Evolutionary conservation across 345 rosid species (phyloP).

Genomic region (Dipteronia dyeriana): DNA sequence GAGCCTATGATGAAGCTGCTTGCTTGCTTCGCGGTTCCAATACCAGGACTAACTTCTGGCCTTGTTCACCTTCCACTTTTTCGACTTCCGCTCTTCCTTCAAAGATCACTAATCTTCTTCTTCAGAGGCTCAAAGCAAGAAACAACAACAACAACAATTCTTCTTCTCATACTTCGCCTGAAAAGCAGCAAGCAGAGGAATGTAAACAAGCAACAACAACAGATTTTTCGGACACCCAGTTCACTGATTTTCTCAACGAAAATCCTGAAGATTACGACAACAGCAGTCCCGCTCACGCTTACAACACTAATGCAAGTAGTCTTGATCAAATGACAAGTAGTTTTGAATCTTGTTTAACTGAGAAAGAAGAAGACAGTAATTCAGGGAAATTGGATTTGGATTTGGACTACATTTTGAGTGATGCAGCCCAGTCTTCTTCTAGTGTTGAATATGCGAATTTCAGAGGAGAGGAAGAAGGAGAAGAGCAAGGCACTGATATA

Average conservation of each 20-base stretch:
- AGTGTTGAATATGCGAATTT: conserved; percentile 20
- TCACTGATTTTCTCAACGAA: conserved; percentile 47
- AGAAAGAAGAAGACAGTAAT: conserved; percentile 27
- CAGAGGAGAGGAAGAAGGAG: conserved; percentile 29
- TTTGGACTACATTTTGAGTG: conserved; percentile 23
- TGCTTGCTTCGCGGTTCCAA: conserved; percentile 55
- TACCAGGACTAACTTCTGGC: conserved; percentile 58
- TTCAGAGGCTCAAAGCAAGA: conserved; percentile 53
- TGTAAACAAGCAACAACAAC: conserved; percentile 15
- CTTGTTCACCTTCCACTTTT: conserved; percentile 42
- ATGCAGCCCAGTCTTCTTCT: conserved; percentile 33
- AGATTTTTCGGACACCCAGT: conserved; percentile 33
- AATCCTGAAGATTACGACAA: conserved; percentile 34
- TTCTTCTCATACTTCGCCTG: conserved; percentile 5
- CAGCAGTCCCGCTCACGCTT: not conserved
- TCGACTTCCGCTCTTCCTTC: conserved; percentile 51
- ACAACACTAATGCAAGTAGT: not conserved
- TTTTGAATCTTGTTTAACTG: conserved; percentile 40
- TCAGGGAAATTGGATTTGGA: conserved; percentile 17
- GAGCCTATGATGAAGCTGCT: conserved; percentile 68
- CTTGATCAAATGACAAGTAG: conserved; percentile 27
- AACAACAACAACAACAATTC: conserved; percentile 20
- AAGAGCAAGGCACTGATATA: conserved; percentile 22
- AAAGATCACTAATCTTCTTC: conserved; percentile 56
- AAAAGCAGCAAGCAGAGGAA: conserved; percentile 24